Base-by-base conservation (phyloP, 169 alveolate genomes). In the Theileria parva region DNA sequence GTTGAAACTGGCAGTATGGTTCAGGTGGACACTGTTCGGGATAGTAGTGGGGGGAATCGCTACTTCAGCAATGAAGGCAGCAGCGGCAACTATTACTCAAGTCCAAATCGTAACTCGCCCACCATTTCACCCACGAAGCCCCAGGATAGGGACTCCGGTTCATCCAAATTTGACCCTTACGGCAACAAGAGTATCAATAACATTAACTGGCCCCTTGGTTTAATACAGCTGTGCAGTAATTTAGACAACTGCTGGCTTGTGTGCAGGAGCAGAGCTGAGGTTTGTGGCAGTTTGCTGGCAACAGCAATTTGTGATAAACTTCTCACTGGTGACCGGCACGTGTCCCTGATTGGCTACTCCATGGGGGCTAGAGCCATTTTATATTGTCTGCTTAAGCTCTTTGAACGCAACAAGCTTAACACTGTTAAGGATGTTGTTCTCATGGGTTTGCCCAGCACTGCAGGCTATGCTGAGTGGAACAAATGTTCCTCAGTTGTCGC, bases 291-390 rank as follows among this genome's bases (percentile, higher is more conserved):
- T 28, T 79, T 94, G 3, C 90, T 95, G 59, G 98, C 98, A 3
- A 94, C 92, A 34, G 97, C 96, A 12, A 85, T 95, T 19, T 80
- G 94, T 57, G 95, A 93, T 74, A 87, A 64, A 61, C 87, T 77
- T 19, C 87, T 93, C 13, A 94, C 92, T 44, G 98, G 98, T 2
- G 92, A 95, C 73, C 81, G 98, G 25, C 98, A 97, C 0, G 95
- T 95, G 64, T 92, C 94, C 48, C 93, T 95, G 30, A 91, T 95
- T 21, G 98, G 98, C 32, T 94, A 93, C 88, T 86, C 95, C 80
- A 92, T 95, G 91, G 98, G 98, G 23, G 97, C 98, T 17, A 88
- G 97, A 8, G 97, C 93, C 39, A 92, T 95, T 28, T 89, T 90
- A 79, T 86, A 94, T 72, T 88, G 96, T 32, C 86, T 95, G 57